A percentile compares a stretch with the other conserved stretches of the same genome.
phyloP scores from a whole-genome alignment of 1,284 basidiomycete genomes.

The Cryptococcus sp. region DNA sequence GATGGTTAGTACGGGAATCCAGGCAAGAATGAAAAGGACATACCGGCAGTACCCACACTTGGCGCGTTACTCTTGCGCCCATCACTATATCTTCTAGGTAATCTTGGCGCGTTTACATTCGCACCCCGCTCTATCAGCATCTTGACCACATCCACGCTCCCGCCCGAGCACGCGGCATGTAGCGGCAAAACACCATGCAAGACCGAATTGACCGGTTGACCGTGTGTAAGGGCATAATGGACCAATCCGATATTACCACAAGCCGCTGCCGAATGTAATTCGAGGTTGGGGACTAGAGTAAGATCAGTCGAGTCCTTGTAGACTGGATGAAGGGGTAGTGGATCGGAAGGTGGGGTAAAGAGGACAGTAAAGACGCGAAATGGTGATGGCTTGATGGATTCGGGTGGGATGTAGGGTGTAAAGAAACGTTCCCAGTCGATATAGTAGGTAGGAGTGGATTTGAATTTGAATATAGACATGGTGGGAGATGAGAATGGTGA shows the following conservation, averaged over 20 bases:
- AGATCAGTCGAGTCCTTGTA: constrained; percentile 47
- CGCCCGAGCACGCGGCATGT: constrained; percentile 83
- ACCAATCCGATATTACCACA: constrained; percentile 70
- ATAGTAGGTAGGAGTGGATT: too few species aligned
- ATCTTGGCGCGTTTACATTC: constrained; percentile 77
- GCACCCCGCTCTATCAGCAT: constrained; percentile 84
- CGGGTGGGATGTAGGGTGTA: constrained; percentile 3
- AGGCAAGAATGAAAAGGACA: constrained; percentile 10
- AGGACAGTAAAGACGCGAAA: constrained; percentile 1
- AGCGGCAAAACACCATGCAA: constrained; percentile 86
- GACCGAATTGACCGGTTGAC: constrained; percentile 88
- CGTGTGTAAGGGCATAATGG: constrained; percentile 70
- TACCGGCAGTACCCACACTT: constrained; percentile 62
- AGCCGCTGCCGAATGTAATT: constrained; percentile 81
- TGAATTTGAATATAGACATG: too few species aligned
- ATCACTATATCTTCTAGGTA: constrained; percentile 69
- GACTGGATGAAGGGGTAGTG: not conserved
- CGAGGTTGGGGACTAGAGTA: constrained; percentile 65
- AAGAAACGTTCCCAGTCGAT: not conserved
- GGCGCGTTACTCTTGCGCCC: constrained; percentile 53
- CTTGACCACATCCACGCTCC: constrained; percentile 75
- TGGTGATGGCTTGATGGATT: not conserved
- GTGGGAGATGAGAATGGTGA: too few species aligned
- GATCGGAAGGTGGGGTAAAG: not conserved
- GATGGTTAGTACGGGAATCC: constrained; percentile 3